Percentiles rank a stretch among this genome's conserved stretches.
These are phyloP conservation scores for Paecilomyces formosus DNA, from an alignment of 2,329 filamentous ascomycete genomes.

Conservation along the genomic window DNA sequence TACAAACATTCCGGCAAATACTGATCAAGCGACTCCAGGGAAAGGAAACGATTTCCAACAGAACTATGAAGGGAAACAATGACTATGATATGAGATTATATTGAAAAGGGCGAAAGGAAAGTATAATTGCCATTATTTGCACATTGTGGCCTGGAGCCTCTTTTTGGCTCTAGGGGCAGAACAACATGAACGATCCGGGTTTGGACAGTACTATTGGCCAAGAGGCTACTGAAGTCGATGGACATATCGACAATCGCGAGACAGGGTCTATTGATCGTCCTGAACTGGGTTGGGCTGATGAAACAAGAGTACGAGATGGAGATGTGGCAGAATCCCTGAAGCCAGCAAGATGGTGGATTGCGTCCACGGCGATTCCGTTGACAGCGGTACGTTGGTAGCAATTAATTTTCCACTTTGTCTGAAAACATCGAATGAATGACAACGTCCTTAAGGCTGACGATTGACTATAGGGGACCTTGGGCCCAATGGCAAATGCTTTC, in stretches of 20 bases:
- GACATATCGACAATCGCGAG: background rate
- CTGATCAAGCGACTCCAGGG: too few relatives aligned
- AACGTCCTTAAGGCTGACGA: background rate
- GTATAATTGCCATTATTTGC: background rate
- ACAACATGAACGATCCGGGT: background rate
- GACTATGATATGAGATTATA: background rate
- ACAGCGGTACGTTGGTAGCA: conserved; percentile 35
- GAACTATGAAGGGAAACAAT: too few relatives aligned
- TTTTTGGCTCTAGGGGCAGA: background rate
- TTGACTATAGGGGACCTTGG: conserved; percentile 38
- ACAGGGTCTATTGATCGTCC: background rate
- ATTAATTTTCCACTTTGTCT: background rate
- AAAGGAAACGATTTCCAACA: too few relatives aligned
- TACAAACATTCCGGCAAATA: too few relatives aligned
- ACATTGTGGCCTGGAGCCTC: background rate
- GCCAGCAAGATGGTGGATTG: conserved; percentile 51
- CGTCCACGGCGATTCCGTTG: conserved; percentile 51
- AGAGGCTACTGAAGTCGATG: background rate
- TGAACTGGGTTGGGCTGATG: background rate
- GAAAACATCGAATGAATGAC: background rate
- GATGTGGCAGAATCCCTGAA: conserved; percentile 12
- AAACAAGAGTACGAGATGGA: conserved; percentile 12
- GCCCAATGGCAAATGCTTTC: conserved; percentile 49
- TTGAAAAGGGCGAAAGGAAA: background rate
- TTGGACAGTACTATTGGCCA: background rate